Percentiles rank a stretch among this genome's conserved stretches.
phyloP scores from a whole-genome alignment of 257 asterid species.

The Dorcoceras hygrometricum region DNA sequence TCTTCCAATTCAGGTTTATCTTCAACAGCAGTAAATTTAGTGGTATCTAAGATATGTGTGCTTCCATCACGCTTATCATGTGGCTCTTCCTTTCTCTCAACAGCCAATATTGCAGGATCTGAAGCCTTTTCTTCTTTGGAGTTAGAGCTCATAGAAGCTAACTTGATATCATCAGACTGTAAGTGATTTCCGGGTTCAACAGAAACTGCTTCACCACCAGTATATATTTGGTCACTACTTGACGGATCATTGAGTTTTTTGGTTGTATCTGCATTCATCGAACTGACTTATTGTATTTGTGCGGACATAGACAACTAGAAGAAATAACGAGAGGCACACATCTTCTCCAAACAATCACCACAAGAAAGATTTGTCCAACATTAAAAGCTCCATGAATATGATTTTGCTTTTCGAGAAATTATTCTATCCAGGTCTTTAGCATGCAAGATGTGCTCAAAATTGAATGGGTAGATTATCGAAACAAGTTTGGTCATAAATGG shows the following conservation, averaged over 20 bases:
- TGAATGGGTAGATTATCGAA: neutral
- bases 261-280: conserved; percentile 32
- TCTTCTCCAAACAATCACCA: neutral
- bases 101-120: conserved; percentile 19
- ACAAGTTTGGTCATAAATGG: neutral
- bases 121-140: conserved; percentile 28
- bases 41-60: conserved; percentile 19
- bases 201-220: conserved; percentile 27
- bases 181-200: conserved; percentile 23
- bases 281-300: conserved; percentile 2
- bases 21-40: conserved; percentile 26
- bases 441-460: neutral
- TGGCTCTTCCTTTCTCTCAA: conserved; percentile 28
- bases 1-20: conserved; percentile 14
- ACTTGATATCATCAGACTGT: conserved; percentile 22
- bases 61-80: conserved; percentile 29
- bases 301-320: neutral
- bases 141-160: conserved; percentile 17
- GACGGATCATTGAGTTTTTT: conserved; percentile 29
- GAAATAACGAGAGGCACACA: neutral
- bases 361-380: neutral
- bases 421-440: neutral
- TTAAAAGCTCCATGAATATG: neutral
- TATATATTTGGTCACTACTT: conserved; percentile 20
- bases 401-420: neutral